Percentiles rank a stretch among this genome's conserved stretches.
These are phyloP conservation scores for Brassica carinata DNA, from an alignment of 345 rosid genomes.

Conservation along the genomic window DNA sequence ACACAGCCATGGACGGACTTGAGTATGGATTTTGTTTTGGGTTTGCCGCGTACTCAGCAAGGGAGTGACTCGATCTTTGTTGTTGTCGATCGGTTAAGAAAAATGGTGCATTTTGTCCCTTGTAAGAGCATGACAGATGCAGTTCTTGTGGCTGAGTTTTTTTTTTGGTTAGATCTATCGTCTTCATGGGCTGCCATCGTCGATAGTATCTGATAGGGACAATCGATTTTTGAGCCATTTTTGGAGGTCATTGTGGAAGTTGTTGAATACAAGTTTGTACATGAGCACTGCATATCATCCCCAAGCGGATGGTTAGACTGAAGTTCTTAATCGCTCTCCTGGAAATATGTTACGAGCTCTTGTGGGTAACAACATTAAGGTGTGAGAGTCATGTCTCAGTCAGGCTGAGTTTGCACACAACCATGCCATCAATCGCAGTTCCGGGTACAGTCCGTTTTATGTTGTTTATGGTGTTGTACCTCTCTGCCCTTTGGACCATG, in stretches of 20 bases:
- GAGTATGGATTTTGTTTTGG: not conserved
- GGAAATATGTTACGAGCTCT: not conserved
- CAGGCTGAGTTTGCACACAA: not conserved
- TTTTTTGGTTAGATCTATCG: not conserved
- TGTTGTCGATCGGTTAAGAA: not conserved
- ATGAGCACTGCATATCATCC: not conserved
- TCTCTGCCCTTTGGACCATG: not conserved
- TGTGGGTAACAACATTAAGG: not conserved
- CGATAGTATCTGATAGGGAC: not conserved
- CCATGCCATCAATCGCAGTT: not conserved
- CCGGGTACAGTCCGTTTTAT: not conserved
- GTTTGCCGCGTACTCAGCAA: not conserved
- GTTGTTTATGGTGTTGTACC: not conserved
- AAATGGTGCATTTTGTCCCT: not conserved
- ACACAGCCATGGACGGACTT: not conserved
- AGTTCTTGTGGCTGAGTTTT: not conserved
- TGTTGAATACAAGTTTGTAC: not conserved
- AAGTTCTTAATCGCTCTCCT: not conserved
- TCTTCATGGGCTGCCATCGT: not conserved
- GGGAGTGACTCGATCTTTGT: not conserved
- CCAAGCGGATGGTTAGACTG: not conserved
- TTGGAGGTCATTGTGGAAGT: not conserved
- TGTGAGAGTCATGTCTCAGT: not conserved
- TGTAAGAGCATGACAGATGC: not conserved
- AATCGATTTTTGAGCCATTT: not conserved